A percentile compares a stretch with the other conserved stretches of the same genome.
Evolutionary conservation across 2,329 filamentous ascomycete species (phyloP).

Genomic region (Trichoderma gracile): DNA sequence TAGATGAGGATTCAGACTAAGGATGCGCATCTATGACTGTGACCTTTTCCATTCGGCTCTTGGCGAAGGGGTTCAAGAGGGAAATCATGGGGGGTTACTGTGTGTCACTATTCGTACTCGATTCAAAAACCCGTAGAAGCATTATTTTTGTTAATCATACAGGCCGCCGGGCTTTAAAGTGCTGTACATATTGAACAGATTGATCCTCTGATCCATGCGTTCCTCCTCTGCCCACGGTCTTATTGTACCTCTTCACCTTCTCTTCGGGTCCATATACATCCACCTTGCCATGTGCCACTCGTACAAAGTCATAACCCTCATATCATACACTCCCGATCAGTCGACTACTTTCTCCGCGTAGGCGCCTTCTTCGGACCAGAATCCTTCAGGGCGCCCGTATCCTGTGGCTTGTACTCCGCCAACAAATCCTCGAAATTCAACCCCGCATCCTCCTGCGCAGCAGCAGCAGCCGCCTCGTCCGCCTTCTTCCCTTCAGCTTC

Average conservation of each 20-base stretch:
- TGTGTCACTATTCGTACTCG: conserved; percentile 12
- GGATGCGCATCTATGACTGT: too few species aligned
- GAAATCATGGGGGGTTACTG: background rate
- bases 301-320: background rate
- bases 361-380: conserved; percentile 45
- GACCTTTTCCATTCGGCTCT: background rate
- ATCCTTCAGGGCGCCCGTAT: conserved; percentile 40
- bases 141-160: conserved; percentile 39
- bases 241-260: background rate
- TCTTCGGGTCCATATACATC: conserved; percentile 21
- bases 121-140: conserved; percentile 31
- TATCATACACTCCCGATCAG: background rate
- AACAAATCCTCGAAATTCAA: conserved; percentile 52
- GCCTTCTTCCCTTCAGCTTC: conserved; percentile 27
- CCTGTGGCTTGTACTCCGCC: conserved; percentile 49
- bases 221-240: conserved; percentile 8
- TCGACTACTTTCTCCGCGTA: conserved; percentile 50
- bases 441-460: conserved; percentile 33
- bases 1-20: conserved; percentile 63
- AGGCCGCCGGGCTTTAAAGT: conserved; percentile 36
- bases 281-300: conserved; percentile 27
- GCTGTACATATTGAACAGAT: conserved; percentile 27
- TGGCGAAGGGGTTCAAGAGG: background rate
- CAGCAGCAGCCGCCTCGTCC: conserved; percentile 28
- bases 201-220: conserved; percentile 20